phyloP scores from a whole-genome alignment of 495 filamentous ascomycete genomes.

The Coniosporium apollinis region DNA sequence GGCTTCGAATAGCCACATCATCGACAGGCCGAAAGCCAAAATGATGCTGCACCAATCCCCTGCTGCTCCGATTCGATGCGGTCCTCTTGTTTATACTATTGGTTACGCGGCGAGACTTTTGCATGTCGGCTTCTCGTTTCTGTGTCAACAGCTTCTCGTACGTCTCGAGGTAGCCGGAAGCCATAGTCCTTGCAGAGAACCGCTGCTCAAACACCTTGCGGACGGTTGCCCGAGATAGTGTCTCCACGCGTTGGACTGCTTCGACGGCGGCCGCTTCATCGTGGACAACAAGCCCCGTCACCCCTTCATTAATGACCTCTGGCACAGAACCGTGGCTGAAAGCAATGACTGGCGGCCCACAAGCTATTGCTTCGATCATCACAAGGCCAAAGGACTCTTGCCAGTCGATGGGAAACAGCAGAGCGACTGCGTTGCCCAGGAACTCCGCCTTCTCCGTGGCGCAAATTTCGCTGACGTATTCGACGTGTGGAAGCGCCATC shows the following conservation, averaged over 20 bases:
- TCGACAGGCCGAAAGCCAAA: too few species aligned
- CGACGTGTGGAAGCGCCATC: background rate
- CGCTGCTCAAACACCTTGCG: background rate
- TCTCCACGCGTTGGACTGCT: background rate
- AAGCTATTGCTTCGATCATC: background rate
- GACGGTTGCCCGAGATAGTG: background rate
- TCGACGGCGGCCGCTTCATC: background rate
- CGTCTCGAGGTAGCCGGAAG: background rate
- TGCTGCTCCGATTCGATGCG: too few species aligned
- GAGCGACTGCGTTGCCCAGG: background rate
- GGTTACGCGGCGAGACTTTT: background rate
- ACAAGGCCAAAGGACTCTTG: background rate
- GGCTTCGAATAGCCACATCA: too few species aligned
- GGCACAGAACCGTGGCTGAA: background rate
- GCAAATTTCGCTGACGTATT: background rate
- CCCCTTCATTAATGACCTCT: background rate
- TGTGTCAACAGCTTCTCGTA: conserved; percentile 1
- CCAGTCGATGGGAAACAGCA: background rate
- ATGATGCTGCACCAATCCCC: too few species aligned
- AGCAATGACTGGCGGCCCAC: background rate
- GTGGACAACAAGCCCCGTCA: background rate
- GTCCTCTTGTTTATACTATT: background rate
- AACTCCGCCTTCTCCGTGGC: background rate
- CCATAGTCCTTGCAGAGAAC: background rate
- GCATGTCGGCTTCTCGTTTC: background rate